These are phyloP conservation scores for Suillus placidus DNA, from an alignment of 768 basidiomycete genomes.

Conservation along the genomic window DNA sequence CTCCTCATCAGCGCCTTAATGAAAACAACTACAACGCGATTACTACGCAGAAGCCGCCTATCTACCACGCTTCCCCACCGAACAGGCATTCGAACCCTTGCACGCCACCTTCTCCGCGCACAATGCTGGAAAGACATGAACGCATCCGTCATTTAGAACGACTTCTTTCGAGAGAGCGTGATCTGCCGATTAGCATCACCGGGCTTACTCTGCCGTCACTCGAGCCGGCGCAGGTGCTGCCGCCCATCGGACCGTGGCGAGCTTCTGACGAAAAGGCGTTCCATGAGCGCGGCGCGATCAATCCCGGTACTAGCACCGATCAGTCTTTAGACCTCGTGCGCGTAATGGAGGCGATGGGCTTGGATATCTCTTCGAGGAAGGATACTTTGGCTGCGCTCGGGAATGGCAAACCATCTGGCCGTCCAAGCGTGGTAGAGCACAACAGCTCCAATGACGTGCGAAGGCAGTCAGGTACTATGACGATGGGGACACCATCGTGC, in stretches of 20 bases:
- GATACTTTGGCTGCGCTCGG: background rate
- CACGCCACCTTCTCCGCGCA: background rate
- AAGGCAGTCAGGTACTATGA: background rate
- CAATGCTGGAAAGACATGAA: background rate
- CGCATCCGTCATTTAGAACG: background rate
- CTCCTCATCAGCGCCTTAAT: constrained; percentile 2
- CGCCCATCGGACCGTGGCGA: constrained; percentile 4
- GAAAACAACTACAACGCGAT: background rate
- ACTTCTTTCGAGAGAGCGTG: background rate
- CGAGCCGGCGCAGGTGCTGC: background rate
- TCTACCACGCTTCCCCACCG: background rate
- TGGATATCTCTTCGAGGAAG: background rate
- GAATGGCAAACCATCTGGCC: background rate
- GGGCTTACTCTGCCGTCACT: background rate
- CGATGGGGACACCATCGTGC: background rate
- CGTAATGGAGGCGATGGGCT: constrained; percentile 3
- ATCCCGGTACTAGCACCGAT: background rate
- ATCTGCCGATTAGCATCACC: background rate
- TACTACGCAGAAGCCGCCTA: background rate
- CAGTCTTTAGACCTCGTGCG: background rate
- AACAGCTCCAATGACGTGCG: background rate
- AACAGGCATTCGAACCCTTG: background rate
- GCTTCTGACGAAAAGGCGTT: constrained; percentile 6
- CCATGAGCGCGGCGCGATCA: background rate
- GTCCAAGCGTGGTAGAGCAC: background rate